Conservation (phyloP, 208 protist genomes). For the Acanthamoeba culbertsoni region DNA sequence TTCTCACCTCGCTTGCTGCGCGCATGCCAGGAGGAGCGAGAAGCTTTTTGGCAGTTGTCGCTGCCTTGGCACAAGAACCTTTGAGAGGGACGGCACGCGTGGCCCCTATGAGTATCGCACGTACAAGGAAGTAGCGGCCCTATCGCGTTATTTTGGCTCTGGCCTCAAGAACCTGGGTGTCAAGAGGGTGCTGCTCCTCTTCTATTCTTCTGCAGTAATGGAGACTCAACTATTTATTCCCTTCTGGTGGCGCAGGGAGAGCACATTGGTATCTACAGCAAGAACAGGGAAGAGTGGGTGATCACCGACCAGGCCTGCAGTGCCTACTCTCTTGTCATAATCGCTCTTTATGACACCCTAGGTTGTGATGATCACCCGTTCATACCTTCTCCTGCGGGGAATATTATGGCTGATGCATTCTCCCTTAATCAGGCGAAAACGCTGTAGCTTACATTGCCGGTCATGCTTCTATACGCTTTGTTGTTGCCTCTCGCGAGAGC, state of each 20-base stretch:
- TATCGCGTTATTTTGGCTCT: constrained; percentile 3
- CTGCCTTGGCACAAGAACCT: constrained; percentile 22
- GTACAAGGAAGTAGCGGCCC: constrained; percentile 43
- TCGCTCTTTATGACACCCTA: constrained; percentile 80
- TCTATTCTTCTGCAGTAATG: no score
- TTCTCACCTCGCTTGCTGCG: neutral
- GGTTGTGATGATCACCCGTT: no score
- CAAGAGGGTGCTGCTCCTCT: neutral
- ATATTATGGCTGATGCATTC: no score
- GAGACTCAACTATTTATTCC: neutral
- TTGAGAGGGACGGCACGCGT: neutral
- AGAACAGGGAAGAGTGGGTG: constrained; percentile 77
- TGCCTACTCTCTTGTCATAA: constrained; percentile 52
- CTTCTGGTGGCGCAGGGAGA: neutral
- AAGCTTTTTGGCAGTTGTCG: neutral
- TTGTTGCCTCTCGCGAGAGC: neutral
- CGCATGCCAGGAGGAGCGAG: neutral
- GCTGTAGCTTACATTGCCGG: neutral
- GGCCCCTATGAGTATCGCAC: constrained; percentile 25
- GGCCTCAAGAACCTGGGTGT: neutral
- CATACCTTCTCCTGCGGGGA: no score
- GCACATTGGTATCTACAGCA: constrained; percentile 71
- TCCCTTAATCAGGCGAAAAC: neutral
- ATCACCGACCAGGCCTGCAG: constrained; percentile 66
- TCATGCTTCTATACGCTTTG: neutral